Conservation (phyloP, 1,139 yeast species). For the Pichia terricola region DNA sequence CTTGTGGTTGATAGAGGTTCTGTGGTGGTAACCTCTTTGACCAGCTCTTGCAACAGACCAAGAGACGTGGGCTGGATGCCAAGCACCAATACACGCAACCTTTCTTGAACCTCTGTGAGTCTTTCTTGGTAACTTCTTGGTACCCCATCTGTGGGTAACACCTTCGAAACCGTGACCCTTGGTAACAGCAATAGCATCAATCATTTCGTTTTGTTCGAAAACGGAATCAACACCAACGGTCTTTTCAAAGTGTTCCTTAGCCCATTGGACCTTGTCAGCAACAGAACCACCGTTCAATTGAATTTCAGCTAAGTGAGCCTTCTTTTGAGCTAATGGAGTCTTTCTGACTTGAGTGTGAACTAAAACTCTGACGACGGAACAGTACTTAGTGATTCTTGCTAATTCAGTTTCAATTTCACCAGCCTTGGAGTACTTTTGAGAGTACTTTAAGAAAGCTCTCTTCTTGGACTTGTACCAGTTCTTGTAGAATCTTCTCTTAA, state of each 20-base stretch:
- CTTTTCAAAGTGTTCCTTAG: conserved; percentile 98
- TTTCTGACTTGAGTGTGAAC: conserved; percentile 99
- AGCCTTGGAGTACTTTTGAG: conserved; percentile 91
- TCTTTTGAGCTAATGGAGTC: conserved; percentile 98
- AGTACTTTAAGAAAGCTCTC: conserved; percentile 99
- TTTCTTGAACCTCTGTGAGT: conserved; percentile 99
- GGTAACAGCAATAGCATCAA: conserved; percentile 98
- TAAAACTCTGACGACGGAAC: conserved; percentile 95
- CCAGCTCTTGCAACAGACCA: conserved; percentile 99
- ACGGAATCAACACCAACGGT: conserved; percentile 93
- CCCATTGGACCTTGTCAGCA: conserved; percentile 98
- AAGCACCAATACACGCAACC: conserved; percentile 99
- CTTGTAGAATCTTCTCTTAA: conserved; percentile 99
- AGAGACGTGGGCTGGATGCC: conserved; percentile 99
- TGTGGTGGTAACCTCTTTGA: conserved; percentile 99
- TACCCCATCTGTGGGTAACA: conserved; percentile 99
- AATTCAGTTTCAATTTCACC: conserved; percentile 90
- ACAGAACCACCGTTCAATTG: conserved; percentile 99
- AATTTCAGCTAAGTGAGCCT: conserved; percentile 99
- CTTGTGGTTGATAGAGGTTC: conserved; percentile 99
- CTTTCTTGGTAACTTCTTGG: conserved; percentile 99
- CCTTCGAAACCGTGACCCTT: conserved; percentile 99
- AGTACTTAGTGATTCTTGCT: conserved; percentile 98
- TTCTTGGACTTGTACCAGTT: conserved; percentile 99
- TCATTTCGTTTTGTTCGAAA: conserved; percentile 97